Evolutionary conservation across 768 basidiomycete species (phyloP).

Genomic region (Mycena maculata): DNA sequence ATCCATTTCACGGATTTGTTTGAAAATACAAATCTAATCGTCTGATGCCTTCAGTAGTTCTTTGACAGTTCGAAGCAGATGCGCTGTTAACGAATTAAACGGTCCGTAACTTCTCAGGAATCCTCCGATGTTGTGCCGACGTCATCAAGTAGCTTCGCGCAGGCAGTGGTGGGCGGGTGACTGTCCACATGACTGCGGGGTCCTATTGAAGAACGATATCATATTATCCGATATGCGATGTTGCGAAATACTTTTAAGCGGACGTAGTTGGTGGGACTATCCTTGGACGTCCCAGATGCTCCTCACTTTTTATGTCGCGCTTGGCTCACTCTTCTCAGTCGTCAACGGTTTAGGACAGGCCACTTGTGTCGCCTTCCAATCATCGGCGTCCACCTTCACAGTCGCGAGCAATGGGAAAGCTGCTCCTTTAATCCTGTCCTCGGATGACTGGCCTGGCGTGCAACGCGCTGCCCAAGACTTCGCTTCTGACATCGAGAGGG

Average conservation of each 20-base stretch:
- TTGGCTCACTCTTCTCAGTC: slow-evolving; percentile 12
- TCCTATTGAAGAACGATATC: not conserved
- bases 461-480: slow-evolving; percentile 72
- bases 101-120: not conserved
- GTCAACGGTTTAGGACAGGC: slow-evolving; percentile 61
- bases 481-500: slow-evolving; percentile 67
- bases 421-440: slow-evolving; percentile 60
- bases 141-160: not conserved
- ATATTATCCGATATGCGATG: not conserved
- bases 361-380: slow-evolving; percentile 59
- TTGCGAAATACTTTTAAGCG: not conserved
- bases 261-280: not conserved
- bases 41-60: not conserved
- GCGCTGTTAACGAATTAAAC: not conserved
- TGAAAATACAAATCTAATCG: too few relatives aligned
- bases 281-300: not conserved
- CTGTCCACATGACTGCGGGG: not conserved
- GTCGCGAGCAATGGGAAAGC: slow-evolving; percentile 59
- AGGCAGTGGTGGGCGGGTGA: not conserved
- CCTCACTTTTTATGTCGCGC: slow-evolving; percentile 4
- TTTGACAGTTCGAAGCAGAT: not conserved
- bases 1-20: too few relatives aligned
- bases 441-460: slow-evolving; percentile 73
- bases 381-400: slow-evolving; percentile 52
- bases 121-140: not conserved